Evolutionary conservation across 148 eudicot species (phyloP), one percentile per base, ranked within the genome.

Genomic region (Rheum nobile): DNA sequence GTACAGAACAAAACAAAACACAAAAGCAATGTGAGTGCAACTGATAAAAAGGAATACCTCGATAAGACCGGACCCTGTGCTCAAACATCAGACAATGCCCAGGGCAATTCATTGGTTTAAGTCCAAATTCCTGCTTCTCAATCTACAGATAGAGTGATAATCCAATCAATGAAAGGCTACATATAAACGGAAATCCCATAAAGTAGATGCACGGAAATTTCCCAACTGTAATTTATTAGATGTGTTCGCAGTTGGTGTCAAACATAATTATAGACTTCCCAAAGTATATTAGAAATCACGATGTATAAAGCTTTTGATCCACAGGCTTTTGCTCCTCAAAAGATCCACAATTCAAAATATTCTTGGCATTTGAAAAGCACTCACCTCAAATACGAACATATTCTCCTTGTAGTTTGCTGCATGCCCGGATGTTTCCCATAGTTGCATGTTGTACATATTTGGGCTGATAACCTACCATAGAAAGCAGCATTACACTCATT

Each of bases 371-470:
- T 31, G 14, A 17, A 31, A 32, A 65, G 21, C 22, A 65, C 85
- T 75, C 67, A 95, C 99, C 89, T 96, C 94, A 81, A 96, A 86
- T 19, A 92, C 86, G 82, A 96, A 96, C 99, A 96, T 96, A 75
- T 96, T 96, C 83, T 96, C 97, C 83, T 84, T 90, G 76, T 96
- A 96, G 71, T 96, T 92, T 72, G 94, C 97, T 70, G 99, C 96
- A 81, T 96, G 99, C 38, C 99, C 99, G 68, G 99, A 96, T 39
- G 94, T 88, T 77, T 92, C 96, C 99, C 99, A 96, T 24, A 96
- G 92, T 78, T 92, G 88, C 99, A 96, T 96, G 75, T 96, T 96
- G 79, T 84, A 96, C 75, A 95, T 88, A 82, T 95, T 95, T 50
- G 98, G 98, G 72, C 86, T 85, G 75, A 90, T 79, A 77, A 96